A percentile compares a stretch with the other conserved stretches of the same genome.
Conservation (phyloP, 495 filamentous ascomycete genomes). For the Xylaria acuta region DNA sequence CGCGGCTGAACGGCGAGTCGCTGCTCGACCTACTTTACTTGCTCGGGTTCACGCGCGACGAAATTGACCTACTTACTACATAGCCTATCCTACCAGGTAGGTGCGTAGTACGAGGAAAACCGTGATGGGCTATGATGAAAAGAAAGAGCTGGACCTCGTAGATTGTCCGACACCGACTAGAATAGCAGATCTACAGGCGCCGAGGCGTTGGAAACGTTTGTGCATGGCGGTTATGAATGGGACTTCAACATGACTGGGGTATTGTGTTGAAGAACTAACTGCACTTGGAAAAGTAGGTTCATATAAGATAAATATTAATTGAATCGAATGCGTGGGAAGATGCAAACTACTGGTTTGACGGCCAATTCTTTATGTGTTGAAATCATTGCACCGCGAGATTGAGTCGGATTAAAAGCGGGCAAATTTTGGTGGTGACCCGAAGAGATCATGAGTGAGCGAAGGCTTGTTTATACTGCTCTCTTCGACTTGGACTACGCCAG, state of each 20-base stretch:
- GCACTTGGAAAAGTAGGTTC: not conserved
- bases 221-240: not conserved
- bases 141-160: not conserved
- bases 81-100: constrained; percentile 28
- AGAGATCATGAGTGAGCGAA: not conserved
- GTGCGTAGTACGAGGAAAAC: constrained; percentile 2
- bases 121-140: not conserved
- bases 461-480: not conserved
- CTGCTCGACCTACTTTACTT: constrained; percentile 84
- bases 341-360: too few relatives aligned
- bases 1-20: constrained; percentile 79
- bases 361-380: not conserved
- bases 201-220: not conserved
- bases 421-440: not conserved
- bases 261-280: not conserved
- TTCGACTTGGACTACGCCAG: not conserved
- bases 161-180: constrained; percentile 17
- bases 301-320: not conserved
- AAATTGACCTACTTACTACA: constrained; percentile 59
- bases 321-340: not conserved
- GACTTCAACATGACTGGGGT: not conserved
- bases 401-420: not conserved
- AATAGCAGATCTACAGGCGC: constrained; percentile 12
- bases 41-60: constrained; percentile 74
- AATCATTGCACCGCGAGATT: not conserved